These are phyloP conservation scores for Fragilaria radians DNA, from an alignment of 108 stramenopile genomes.

Conservation along the genomic window DNA sequence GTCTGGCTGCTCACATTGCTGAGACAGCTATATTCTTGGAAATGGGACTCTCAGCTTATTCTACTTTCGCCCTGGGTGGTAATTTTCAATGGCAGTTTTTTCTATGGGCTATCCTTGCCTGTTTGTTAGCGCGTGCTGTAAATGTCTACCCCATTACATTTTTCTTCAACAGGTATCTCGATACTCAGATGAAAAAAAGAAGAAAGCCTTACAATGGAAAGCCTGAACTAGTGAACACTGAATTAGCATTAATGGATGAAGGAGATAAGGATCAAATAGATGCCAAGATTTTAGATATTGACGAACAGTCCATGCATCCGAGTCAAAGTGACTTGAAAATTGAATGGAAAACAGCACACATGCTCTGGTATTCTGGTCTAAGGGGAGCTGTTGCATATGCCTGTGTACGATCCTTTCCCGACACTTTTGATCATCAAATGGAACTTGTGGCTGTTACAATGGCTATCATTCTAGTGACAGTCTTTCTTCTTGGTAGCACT, in stretches of 20 bases:
- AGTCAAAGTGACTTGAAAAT: constrained; percentile 35
- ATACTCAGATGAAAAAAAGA: too few species aligned
- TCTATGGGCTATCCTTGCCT: constrained; percentile 46
- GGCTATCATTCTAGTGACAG: constrained; percentile 52
- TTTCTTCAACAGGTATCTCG: constrained; percentile 38
- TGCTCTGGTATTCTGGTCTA: constrained; percentile 80
- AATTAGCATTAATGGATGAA: neutral
- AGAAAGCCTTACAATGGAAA: too few species aligned
- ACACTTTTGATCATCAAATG: constrained; percentile 29
- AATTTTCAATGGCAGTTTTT: constrained; percentile 42
- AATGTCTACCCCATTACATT: constrained; percentile 62
- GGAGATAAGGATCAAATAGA: neutral
- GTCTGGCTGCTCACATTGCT: constrained; percentile 50
- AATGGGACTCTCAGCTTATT: constrained; percentile 66
- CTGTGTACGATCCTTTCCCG: constrained; percentile 56
- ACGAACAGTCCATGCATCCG: too few species aligned
- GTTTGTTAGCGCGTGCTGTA: constrained; percentile 55
- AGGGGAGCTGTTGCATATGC: constrained; percentile 80
- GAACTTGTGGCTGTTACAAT: constrained; percentile 51
- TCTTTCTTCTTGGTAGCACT: constrained; percentile 46
- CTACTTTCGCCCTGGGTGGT: constrained; percentile 15
- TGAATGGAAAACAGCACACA: constrained; percentile 45
- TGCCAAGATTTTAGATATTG: too few species aligned
- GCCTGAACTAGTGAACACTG: too few species aligned
- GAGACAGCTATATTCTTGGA: constrained; percentile 80